Evolutionary conservation across 345 rosid species (phyloP).

Genomic region (Citrus mangshanensis): DNA sequence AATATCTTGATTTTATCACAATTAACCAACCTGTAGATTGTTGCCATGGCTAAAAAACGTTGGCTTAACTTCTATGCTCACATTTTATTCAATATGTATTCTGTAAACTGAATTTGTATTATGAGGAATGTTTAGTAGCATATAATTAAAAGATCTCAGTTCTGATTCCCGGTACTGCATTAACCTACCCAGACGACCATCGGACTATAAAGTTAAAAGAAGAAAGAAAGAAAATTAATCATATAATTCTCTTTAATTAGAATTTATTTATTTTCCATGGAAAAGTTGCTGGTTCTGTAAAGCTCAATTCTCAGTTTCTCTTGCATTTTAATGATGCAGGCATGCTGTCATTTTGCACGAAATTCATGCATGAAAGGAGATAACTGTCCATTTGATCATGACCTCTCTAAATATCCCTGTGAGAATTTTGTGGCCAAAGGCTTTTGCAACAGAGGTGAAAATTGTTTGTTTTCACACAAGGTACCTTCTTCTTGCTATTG

Average conservation of each 20-base stretch:
- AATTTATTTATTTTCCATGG: background rate
- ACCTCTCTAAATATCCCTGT: conserved; percentile 84
- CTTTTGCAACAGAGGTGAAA: conserved; percentile 67
- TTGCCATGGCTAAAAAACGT: background rate
- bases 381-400: conserved; percentile 85
- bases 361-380: conserved; percentile 88
- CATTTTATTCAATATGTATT: background rate
- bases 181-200: background rate
- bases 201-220: background rate
- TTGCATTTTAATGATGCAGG: conserved; percentile 51
- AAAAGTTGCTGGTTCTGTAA: background rate
- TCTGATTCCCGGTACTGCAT: background rate
- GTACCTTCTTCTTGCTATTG: conserved; percentile 34
- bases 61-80: background rate
- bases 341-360: conserved; percentile 83
- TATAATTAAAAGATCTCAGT: background rate
- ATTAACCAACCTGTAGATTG: background rate
- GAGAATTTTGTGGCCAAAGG: conserved; percentile 48
- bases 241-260: conserved; percentile 1
- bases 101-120: conserved; percentile 1
- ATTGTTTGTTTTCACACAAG: conserved; percentile 86
- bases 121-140: background rate
- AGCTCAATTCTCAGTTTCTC: background rate
- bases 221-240: background rate
- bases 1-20: background rate